phyloP scores from a whole-genome alignment of 192 early-diverging fungal genomes.

The Funneliformis geosporum region DNA sequence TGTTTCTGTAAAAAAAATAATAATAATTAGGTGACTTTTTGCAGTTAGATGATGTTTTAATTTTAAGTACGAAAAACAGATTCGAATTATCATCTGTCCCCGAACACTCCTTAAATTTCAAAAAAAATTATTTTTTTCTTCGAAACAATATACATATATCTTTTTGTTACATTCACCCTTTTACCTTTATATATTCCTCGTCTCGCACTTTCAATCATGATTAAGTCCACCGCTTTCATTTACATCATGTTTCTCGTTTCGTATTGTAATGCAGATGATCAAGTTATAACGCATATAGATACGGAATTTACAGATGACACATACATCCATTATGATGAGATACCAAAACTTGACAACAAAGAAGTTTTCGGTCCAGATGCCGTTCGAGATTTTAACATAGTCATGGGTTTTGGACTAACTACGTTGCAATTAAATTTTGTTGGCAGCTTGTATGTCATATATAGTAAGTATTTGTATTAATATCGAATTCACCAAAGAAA shows the following conservation, averaged over 20 bases:
- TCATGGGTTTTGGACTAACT: background rate
- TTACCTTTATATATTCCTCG: too few species aligned
- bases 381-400: background rate
- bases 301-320: background rate
- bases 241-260: background rate
- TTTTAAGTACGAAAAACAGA: too few species aligned
- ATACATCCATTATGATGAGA: background rate
- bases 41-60: too few species aligned
- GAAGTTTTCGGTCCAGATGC: background rate
- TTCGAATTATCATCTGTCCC: too few species aligned
- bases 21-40: too few species aligned
- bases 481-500: background rate
- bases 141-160: background rate
- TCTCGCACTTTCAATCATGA: background rate
- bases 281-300: background rate
- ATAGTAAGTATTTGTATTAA: background rate
- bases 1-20: too few species aligned
- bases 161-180: background rate
- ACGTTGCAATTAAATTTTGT: background rate
- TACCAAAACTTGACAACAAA: background rate
- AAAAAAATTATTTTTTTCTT: too few species aligned
- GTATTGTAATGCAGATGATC: background rate
- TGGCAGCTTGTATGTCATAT: conserved; percentile 4
- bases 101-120: too few species aligned
- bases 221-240: background rate